Conservation (phyloP, 2,329 filamentous ascomycete genomes). For the Trichoderma semiorbis region DNA sequence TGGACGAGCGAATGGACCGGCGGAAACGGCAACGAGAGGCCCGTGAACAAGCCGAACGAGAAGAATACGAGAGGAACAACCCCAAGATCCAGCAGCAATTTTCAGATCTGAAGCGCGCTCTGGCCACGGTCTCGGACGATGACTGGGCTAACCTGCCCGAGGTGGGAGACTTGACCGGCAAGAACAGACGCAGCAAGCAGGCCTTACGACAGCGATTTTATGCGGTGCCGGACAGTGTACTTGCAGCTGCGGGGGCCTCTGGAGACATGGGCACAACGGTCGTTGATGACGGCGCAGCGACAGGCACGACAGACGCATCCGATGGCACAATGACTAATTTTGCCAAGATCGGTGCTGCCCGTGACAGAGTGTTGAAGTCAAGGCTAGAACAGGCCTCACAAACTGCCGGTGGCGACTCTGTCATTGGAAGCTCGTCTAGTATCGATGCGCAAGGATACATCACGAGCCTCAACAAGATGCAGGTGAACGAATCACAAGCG, state of each 20-base stretch:
- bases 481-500: conserved; percentile 73
- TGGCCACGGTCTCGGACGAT: conserved; percentile 85
- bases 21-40: conserved; percentile 89
- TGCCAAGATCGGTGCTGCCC: conserved; percentile 90
- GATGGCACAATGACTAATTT: conserved; percentile 98
- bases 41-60: conserved; percentile 83
- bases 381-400: conserved; percentile 84
- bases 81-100: conserved; percentile 98
- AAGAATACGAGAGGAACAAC: conserved; percentile 95
- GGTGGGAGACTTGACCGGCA: conserved; percentile 93
- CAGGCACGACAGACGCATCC: conserved; percentile 41
- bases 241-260: conserved; percentile 78
- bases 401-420: conserved; percentile 60
- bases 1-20: conserved; percentile 96
- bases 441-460: conserved; percentile 96
- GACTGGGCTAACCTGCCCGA: conserved; percentile 96
- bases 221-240: conserved; percentile 91
- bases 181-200: conserved; percentile 82
- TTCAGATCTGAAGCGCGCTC: conserved; percentile 86
- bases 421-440: conserved; percentile 77
- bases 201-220: conserved; percentile 84
- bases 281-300: conserved; percentile 67
- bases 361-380: conserved; percentile 95
- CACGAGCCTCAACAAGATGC: conserved; percentile 81
- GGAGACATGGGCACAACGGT: conserved; percentile 84